Evolutionary conservation across 1,139 yeast species (phyloP).

Genomic region (Fermentozyma sake): DNA sequence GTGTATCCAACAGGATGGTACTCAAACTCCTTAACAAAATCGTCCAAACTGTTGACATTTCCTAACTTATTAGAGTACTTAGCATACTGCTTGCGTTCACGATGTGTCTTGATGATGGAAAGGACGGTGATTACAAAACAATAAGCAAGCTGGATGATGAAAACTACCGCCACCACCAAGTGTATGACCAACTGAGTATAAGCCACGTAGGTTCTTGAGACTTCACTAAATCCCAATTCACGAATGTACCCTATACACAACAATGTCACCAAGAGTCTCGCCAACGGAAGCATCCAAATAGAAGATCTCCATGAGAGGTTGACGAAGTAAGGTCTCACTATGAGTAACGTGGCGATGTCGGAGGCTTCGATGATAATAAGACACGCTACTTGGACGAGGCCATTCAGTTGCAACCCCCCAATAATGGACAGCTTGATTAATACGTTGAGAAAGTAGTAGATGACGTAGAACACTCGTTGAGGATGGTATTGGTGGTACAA

Average conservation of each 20-base stretch:
- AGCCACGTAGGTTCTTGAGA: slow-evolving; percentile 34
- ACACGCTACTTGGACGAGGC: slow-evolving; percentile 41
- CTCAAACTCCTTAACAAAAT: slow-evolving; percentile 28
- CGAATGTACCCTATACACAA: slow-evolving; percentile 40
- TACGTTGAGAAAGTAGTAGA: slow-evolving; percentile 28
- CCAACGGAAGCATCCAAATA: slow-evolving; percentile 32
- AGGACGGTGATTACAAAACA: slow-evolving; percentile 25
- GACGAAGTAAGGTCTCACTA: slow-evolving; percentile 38
- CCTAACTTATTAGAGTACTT: slow-evolving; percentile 6
- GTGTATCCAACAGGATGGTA: slow-evolving; percentile 31
- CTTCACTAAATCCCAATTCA: slow-evolving; percentile 28
- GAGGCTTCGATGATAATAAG: slow-evolving; percentile 33
- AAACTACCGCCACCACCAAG: slow-evolving; percentile 31
- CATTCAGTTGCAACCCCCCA: slow-evolving; percentile 40
- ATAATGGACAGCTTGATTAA: slow-evolving; percentile 35
- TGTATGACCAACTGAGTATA: slow-evolving; percentile 40
- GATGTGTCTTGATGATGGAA: slow-evolving; percentile 16
- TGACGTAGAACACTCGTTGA: slow-evolving; percentile 32
- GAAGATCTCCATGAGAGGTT: slow-evolving; percentile 35
- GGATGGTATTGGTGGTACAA: slow-evolving; percentile 45
- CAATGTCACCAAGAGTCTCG: slow-evolving; percentile 33
- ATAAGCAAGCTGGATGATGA: slow-evolving; percentile 29
- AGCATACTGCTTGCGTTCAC: slow-evolving; percentile 6
- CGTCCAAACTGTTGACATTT: slow-evolving; percentile 15
- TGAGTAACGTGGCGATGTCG: slow-evolving; percentile 26